Evolutionary conservation across 2,329 filamentous ascomycete species (phyloP), one percentile per base, ranked within the genome.

Genomic region (Botrytis pseudocinerea): DNA sequence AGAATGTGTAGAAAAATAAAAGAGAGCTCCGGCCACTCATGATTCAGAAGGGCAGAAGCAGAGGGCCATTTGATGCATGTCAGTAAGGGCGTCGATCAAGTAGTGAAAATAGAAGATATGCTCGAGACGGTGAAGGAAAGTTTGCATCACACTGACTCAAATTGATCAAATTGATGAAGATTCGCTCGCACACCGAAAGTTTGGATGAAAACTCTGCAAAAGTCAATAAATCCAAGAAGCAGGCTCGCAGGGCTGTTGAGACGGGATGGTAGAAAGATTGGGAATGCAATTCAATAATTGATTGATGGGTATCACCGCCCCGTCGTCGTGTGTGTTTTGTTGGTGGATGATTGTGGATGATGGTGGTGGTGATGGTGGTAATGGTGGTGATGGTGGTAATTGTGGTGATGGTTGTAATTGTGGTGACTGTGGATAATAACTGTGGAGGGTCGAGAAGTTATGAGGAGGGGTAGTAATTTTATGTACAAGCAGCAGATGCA

Each of bases 201-300:
- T 44, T 68, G 65, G 40, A 25, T 68, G 65, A 68, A 57, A 68
- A 68, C 5, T 57, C 48, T 68, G 65, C 48, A 68, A 38, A 68
- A 57, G 42, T 18, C 25, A 57, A 68, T 44, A 42, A 57, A 25
- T 25, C 40, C 25, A 57, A 32, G 38, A 38, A 42, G 65, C 48
- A 42, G 65, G 65, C 38, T 38, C 38, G 38, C 38, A 38, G 38
- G 38, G 38, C 38, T 48, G 18, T 57, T 57, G 7, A 28, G 28
- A 32, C 48, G 35, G 42, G 28, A 42, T 38, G 35, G 22, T 22
- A 42, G 65, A 42, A 62, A 38, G 38, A 62, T 9, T 18, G 35
- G 48, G 12, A 57, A n/a, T 9, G 2, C 2, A 20, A 42, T 22
- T 2, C 12, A 42, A 57, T 16, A 51, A 28, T 42, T 54, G 35